A percentile compares a stretch with the other conserved stretches of the same genome.
Evolutionary conservation across 73 alveolate genomes (phyloP).

Genomic region (Blepharisma stoltei): DNA sequence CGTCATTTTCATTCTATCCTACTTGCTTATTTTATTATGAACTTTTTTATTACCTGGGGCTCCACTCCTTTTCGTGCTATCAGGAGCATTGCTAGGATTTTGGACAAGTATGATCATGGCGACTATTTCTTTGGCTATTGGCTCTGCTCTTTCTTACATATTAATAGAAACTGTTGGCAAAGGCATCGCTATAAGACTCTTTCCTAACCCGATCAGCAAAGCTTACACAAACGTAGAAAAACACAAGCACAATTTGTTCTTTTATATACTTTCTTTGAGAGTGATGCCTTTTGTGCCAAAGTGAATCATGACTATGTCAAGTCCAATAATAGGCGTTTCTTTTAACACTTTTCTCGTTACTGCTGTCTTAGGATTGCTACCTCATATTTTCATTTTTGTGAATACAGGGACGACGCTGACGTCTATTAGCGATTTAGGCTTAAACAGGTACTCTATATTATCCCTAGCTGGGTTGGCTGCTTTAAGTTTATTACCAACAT

Average conservation of each 20-base stretch:
- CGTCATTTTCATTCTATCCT: constrained; percentile 64
- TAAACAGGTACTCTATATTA: background rate
- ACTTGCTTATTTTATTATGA: constrained; percentile 64
- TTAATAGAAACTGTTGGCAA: constrained; percentile 70
- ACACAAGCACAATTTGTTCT: constrained; percentile 63
- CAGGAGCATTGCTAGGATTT: constrained; percentile 84
- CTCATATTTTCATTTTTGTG: constrained; percentile 70
- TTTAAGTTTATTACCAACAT: constrained; percentile 53
- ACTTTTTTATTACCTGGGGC: constrained; percentile 91
- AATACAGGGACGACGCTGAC: constrained; percentile 70
- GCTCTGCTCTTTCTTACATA: constrained; percentile 69
- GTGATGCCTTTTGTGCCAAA: constrained; percentile 85
- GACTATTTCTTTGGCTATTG: constrained; percentile 70
- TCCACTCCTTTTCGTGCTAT: constrained; percentile 63
- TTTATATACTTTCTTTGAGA: constrained; percentile 75
- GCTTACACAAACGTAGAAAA: constrained; percentile 44
- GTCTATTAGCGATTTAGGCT: constrained; percentile 58
- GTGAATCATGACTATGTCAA: constrained; percentile 67
- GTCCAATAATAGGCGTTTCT: constrained; percentile 81
- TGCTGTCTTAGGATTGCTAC: constrained; percentile 75
- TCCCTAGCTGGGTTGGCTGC: constrained; percentile 48
- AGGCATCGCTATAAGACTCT: constrained; percentile 58
- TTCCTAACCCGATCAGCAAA: constrained; percentile 46
- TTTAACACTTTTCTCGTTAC: constrained; percentile 52
- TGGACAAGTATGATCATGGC: constrained; percentile 60